Conservation (phyloP, 805 yeast species). For the Cyberlindnera xylosilytica region DNA sequence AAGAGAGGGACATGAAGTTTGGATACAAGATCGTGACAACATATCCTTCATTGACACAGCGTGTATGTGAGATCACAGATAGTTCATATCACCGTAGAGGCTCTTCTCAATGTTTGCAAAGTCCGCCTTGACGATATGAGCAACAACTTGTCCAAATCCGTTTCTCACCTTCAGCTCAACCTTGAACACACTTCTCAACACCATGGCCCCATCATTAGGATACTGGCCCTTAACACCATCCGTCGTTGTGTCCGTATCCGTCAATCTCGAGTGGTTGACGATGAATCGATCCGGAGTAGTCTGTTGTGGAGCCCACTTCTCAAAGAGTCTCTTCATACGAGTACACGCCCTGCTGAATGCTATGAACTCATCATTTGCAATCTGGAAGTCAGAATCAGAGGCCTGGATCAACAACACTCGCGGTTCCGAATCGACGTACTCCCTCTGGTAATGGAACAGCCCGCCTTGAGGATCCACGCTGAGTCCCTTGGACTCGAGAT, state of each 20-base stretch:
- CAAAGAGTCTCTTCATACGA: not conserved
- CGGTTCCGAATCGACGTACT: constrained; percentile 37
- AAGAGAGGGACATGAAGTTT: too few species aligned
- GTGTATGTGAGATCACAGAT: not conserved
- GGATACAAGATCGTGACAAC: too few species aligned
- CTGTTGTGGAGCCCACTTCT: not conserved
- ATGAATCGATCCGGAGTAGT: not conserved
- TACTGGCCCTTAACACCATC: not conserved
- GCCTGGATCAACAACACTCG: constrained; percentile 43
- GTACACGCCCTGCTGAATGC: not conserved
- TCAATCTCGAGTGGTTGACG: not conserved
- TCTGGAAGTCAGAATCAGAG: constrained; percentile 4
- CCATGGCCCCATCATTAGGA: not conserved
- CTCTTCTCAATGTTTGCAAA: not conserved
- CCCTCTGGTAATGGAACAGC: constrained; percentile 38
- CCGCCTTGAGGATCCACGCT: constrained; percentile 9
- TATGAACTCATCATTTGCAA: not conserved
- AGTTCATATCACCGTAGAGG: not conserved
- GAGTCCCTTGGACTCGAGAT: constrained; percentile 14
- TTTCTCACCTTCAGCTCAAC: not conserved
- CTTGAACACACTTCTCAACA: constrained; percentile 1
- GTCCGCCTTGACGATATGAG: constrained; percentile 4
- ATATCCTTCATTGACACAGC: too few species aligned
- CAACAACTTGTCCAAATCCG: not conserved
- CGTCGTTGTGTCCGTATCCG: not conserved